phyloP scores from a whole-genome alignment of 2,329 filamentous ascomycete species.

The Xylariaceae sp. region DNA sequence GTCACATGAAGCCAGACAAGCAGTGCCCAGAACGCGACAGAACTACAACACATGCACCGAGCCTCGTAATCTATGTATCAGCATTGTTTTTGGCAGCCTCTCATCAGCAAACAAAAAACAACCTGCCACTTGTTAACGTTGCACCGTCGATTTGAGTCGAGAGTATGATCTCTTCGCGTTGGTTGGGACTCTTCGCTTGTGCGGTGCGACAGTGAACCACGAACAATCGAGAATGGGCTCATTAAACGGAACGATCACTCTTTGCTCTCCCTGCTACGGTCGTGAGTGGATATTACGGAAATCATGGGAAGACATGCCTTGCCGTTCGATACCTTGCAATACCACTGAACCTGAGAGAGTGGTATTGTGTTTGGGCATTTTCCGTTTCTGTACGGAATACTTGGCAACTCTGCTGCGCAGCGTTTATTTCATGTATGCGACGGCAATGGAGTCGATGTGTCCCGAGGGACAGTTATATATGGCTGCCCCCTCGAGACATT shows the following conservation, averaged over 20 bases:
- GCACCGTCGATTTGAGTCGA: slow-evolving; percentile 3
- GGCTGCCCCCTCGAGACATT: too few relatives aligned
- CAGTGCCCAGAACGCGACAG: neutral
- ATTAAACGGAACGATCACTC: neutral
- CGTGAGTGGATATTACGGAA: neutral
- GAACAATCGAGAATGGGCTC: neutral
- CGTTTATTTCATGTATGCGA: too few relatives aligned
- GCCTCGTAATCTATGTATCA: neutral
- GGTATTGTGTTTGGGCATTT: too few relatives aligned
- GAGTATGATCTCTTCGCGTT: slow-evolving; percentile 1
- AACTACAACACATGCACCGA: slow-evolving; percentile 2
- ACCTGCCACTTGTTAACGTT: neutral
- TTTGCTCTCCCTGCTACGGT: neutral
- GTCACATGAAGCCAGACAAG: neutral
- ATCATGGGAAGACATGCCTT: too few relatives aligned
- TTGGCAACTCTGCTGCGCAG: too few relatives aligned
- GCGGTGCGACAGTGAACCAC: slow-evolving; percentile 6
- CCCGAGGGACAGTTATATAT: too few relatives aligned
- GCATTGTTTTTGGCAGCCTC: neutral
- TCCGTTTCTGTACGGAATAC: too few relatives aligned
- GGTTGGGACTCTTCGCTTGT: slow-evolving; percentile 4
- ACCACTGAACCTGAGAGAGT: too few relatives aligned
- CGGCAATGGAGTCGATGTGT: too few relatives aligned
- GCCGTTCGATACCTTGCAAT: too few relatives aligned
- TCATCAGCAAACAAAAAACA: neutral